phyloP scores from a whole-genome alignment of 495 filamentous ascomycete genomes.

The Daldinia bambusicola region DNA sequence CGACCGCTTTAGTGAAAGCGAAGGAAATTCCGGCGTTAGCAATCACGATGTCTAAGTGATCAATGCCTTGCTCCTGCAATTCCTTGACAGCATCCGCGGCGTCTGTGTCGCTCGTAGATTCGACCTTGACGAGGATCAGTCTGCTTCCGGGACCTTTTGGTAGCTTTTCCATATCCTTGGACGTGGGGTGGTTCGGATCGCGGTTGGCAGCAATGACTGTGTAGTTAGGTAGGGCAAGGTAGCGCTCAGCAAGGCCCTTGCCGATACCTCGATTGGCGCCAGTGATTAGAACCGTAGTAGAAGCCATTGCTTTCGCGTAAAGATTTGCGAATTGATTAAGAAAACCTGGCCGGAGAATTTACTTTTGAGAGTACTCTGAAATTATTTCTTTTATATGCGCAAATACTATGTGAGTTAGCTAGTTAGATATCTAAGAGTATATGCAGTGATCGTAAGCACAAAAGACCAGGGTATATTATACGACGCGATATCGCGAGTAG shows the following conservation, averaged over 20 bases:
- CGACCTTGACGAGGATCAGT: slow-evolving; percentile 6
- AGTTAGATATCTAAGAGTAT: too few species aligned
- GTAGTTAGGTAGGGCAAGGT: slow-evolving; percentile 44
- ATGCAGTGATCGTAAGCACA: too few species aligned
- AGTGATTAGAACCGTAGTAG: slow-evolving; percentile 35
- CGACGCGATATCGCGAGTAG: too few species aligned
- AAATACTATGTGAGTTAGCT: not conserved
- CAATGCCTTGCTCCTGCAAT: slow-evolving; percentile 5
- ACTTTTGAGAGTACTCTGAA: not conserved
- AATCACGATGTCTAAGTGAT: slow-evolving; percentile 16
- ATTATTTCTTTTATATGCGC: not conserved
- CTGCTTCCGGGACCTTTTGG: slow-evolving; percentile 1
- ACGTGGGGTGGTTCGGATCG: slow-evolving; percentile 31
- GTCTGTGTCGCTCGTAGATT: slow-evolving; percentile 6
- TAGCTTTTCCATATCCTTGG: not conserved
- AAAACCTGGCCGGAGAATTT: not conserved
- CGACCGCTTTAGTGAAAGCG: not conserved
- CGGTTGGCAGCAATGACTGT: slow-evolving; percentile 51
- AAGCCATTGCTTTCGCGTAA: not conserved
- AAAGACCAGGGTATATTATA: too few species aligned
- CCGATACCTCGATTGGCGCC: slow-evolving; percentile 49
- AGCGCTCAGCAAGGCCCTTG: slow-evolving; percentile 39
- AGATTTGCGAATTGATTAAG: not conserved
- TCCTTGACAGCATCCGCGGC: slow-evolving; percentile 1
- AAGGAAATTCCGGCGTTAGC: slow-evolving; percentile 14